phyloP scores from a whole-genome alignment of 2,329 filamentous ascomycete genomes.

The Cadophora luteo-olivacea region DNA sequence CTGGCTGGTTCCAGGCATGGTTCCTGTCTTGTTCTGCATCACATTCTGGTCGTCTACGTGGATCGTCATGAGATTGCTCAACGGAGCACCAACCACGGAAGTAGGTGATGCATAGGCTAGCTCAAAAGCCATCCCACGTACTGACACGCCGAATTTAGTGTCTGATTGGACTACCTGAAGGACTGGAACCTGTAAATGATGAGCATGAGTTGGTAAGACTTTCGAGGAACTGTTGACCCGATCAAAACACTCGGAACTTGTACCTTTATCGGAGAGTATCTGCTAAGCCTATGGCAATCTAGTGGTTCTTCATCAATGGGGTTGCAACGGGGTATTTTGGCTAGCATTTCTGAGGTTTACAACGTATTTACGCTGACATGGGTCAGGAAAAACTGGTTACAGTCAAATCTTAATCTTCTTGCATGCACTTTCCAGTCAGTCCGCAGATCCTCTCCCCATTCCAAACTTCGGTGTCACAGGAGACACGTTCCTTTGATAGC shows the following conservation, averaged over 20 bases:
- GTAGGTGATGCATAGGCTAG: background rate
- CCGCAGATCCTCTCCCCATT: too few relatives aligned
- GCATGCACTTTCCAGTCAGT: slow-evolving; percentile 74
- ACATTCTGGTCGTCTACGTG: slow-evolving; percentile 58
- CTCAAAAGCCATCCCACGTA: background rate
- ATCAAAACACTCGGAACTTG: background rate
- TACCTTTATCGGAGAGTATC: background rate
- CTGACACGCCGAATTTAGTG: slow-evolving; percentile 29
- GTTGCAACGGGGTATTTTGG: slow-evolving; percentile 64
- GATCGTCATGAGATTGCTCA: slow-evolving; percentile 58
- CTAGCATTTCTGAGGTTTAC: background rate
- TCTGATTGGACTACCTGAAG: slow-evolving; percentile 60
- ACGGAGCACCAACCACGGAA: slow-evolving; percentile 51
- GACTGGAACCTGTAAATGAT: slow-evolving; percentile 54
- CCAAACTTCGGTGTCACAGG: too few relatives aligned
- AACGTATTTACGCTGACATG: slow-evolving; percentile 6
- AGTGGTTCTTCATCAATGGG: slow-evolving; percentile 80
- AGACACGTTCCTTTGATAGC: too few relatives aligned
- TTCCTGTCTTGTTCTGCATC: slow-evolving; percentile 47
- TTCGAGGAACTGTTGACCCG: background rate
- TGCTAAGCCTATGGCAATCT: background rate
- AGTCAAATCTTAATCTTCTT: slow-evolving; percentile 73
- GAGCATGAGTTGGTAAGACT: slow-evolving; percentile 59
- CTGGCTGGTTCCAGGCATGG: slow-evolving; percentile 55
- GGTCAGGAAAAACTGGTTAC: slow-evolving; percentile 64